Evolutionary conservation across 2,329 filamentous ascomycete genomes (phyloP).

Genomic region (Colletotrichum tropicicola): DNA sequence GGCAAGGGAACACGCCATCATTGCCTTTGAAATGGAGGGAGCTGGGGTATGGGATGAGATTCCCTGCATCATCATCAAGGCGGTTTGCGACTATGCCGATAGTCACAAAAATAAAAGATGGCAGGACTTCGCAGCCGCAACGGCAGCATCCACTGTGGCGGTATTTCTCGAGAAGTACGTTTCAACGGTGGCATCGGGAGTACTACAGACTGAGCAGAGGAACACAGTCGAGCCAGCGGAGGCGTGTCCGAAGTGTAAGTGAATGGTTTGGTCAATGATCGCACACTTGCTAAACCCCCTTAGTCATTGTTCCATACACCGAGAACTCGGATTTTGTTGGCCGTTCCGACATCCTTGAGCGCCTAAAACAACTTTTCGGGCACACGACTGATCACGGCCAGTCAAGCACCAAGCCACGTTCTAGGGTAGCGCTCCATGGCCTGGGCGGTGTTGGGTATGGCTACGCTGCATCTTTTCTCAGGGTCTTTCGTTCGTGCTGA

Average conservation of each 20-base stretch:
- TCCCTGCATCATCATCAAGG: conserved; percentile 14
- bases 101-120: conserved; percentile 17
- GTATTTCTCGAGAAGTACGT: conserved; percentile 29
- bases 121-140: conserved; percentile 26
- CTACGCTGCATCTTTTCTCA: accelerated
- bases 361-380: neutral
- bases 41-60: neutral
- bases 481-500: conserved; percentile 11
- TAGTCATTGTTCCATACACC: neutral
- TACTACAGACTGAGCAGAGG: no score
- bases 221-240: no score
- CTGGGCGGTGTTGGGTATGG: conserved; percentile 12
- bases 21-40: conserved; percentile 18
- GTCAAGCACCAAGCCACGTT: neutral
- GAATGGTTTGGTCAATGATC: no score
- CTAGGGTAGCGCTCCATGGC: neutral
- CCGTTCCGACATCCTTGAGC: neutral
- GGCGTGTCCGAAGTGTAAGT: neutral
- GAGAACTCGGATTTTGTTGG: neutral
- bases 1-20: neutral
- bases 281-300: neutral
- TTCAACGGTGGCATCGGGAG: neutral
- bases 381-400: neutral
- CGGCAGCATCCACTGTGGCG: conserved; percentile 42
- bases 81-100: conserved; percentile 30